Evolutionary conservation across 2,329 filamentous ascomycete species (phyloP).

Genomic region (Rosellinia necatrix): DNA sequence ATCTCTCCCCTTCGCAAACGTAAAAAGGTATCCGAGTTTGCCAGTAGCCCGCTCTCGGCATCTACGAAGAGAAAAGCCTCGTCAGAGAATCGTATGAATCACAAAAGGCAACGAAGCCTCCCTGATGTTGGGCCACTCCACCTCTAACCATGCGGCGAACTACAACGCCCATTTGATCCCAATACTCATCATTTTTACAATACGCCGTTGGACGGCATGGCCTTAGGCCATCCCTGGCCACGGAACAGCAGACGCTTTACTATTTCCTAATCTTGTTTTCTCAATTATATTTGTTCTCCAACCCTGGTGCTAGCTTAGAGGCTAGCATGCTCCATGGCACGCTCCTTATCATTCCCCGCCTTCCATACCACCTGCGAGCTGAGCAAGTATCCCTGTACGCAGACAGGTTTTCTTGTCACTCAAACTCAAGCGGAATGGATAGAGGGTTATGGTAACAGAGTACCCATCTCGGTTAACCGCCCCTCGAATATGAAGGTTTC

Average conservation of each 20-base stretch:
- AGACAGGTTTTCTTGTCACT: conserved; percentile 1
- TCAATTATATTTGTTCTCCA: background rate
- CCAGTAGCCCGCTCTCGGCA: conserved; percentile 54
- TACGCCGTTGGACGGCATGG: conserved; percentile 31
- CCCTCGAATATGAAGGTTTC: conserved; percentile 6
- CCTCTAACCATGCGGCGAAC: conserved; percentile 42
- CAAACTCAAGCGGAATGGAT: too few species aligned
- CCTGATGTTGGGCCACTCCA: conserved; percentile 58
- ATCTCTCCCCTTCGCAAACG: conserved; percentile 69
- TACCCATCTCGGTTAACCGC: too few species aligned
- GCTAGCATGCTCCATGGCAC: background rate
- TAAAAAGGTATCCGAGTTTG: conserved; percentile 52
- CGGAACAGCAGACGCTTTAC: conserved; percentile 18
- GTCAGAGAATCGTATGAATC: conserved; percentile 46
- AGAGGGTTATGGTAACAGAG: background rate
- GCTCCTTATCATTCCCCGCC: background rate
- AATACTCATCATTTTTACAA: background rate
- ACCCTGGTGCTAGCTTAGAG: background rate
- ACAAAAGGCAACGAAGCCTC: conserved; percentile 64
- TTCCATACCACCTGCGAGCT: background rate
- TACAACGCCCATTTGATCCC: background rate
- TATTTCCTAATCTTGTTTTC: conserved; percentile 16
- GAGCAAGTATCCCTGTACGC: background rate
- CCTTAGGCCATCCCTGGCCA: conserved; percentile 28
- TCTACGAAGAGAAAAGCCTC: conserved; percentile 62